A percentile compares a stretch with the other conserved stretches of the same genome.
phyloP scores from a whole-genome alignment of 768 basidiomycete genomes.

The Auricularia heimuer region DNA sequence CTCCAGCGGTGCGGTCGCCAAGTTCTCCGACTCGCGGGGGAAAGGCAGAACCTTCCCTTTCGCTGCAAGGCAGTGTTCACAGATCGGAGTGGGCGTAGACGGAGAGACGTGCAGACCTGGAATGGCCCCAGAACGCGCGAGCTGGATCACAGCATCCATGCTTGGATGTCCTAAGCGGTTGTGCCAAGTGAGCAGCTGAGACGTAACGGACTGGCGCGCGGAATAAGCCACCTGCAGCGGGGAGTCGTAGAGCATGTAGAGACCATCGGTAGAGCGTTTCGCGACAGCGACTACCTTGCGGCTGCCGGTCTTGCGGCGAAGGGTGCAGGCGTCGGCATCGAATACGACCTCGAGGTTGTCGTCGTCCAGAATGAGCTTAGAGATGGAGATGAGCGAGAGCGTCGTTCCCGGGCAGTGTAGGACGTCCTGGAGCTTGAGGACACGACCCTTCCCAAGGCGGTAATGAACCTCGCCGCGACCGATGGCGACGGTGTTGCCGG shows the following conservation, averaged over 20 bases:
- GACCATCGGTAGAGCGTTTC: neutral
- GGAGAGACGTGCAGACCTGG: neutral
- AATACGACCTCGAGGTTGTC: neutral
- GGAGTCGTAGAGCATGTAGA: neutral
- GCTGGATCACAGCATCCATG: neutral
- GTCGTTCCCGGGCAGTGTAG: neutral
- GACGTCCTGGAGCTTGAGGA: neutral
- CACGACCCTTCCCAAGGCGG: neutral
- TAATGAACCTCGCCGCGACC: neutral
- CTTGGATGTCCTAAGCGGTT: neutral
- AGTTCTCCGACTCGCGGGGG: neutral
- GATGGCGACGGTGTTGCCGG: neutral
- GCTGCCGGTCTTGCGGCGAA: neutral
- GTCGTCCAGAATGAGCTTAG: neutral
- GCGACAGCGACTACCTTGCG: neutral
- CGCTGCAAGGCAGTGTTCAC: neutral
- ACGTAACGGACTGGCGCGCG: neutral
- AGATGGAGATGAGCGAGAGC: neutral
- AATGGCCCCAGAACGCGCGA: neutral
- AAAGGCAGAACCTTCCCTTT: neutral
- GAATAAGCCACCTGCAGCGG: neutral
- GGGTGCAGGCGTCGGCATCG: neutral
- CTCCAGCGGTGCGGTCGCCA: no score
- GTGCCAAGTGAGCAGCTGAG: neutral
- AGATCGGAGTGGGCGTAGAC: neutral